Base-by-base conservation (phyloP, 805 yeast species). In the Blastobotrys terrestris region DNA sequence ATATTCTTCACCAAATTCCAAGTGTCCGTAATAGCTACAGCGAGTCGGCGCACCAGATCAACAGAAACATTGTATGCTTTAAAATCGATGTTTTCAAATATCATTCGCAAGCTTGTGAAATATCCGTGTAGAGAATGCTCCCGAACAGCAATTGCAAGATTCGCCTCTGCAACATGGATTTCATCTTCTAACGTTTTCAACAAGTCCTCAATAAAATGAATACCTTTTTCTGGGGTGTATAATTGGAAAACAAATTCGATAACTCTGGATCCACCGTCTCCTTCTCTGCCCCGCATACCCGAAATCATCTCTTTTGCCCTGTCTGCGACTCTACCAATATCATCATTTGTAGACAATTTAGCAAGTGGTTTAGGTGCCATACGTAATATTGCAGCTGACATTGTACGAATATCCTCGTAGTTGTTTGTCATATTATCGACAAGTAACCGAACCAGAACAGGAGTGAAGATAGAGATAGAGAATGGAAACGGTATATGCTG, bases 191-290 rank as follows among this genome's bases (percentile, higher is more conserved):
- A 60, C 20, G 60, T 63, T 0, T 53, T 50, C 0, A 77, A 46
- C 5, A 82, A 56, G 1, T 54, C 49, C 0, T 59, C 58, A 20
- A 77, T 60, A 44, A 69, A 74, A 20, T 44, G 52, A 1, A 53
- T 13, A 2, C 62, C 51, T 35, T n/a, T n/a, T n/a, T 60, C 56
- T 1, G 58, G 51, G 5, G 41, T 49, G 2, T 72, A 67, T 53
- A 74, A 61, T 53, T 59, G 57, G 47, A 74, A 74, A 16, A 84
- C 55, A 61, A 82, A 76, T 60, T 78, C 80, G 26, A 85, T 69
- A 14, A 83, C 71, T 41, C 82, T 77, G 0, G 96, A 90, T 6
- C 91, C 96, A 20, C 87, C 84, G 54, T 90, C 97, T 45, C 87
- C 83, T 53, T 76, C 80, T 51, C 90, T 80, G 40, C 84, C 81